Conservation (phyloP, 257 asterid species). For the Ilex aquifolium region DNA sequence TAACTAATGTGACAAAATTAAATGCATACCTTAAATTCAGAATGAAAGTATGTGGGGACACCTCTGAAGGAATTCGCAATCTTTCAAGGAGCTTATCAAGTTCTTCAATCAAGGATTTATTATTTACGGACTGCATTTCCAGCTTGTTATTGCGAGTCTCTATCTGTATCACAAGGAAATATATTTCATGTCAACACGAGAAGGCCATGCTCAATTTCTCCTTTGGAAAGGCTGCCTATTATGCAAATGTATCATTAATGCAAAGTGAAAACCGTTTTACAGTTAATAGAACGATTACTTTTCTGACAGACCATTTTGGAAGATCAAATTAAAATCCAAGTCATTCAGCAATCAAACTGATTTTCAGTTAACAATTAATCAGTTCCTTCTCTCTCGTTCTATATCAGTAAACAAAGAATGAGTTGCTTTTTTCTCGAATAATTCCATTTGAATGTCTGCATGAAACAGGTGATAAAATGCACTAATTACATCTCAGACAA, state of each 20-base stretch:
- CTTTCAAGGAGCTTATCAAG: conserved; percentile 88
- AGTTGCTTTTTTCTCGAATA: neutral
- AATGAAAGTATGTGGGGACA: conserved; percentile 17
- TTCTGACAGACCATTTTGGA: neutral
- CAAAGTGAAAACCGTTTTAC: neutral
- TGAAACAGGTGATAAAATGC: conserved; percentile 2
- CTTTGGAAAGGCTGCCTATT: no score
- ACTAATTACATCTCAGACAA: neutral
- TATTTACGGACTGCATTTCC: conserved; percentile 95
- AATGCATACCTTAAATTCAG: neutral
- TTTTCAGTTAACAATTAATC: neutral
- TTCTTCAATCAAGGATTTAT: conserved; percentile 81
- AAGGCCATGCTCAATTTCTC: neutral
- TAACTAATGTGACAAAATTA: conserved; percentile 1
- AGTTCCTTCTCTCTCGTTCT: neutral
- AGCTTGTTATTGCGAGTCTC: conserved; percentile 92
- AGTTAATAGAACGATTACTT: neutral
- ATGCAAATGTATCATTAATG: no score
- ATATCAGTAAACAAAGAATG: neutral
- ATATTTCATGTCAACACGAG: neutral
- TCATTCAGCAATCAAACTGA: neutral
- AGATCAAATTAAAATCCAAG: neutral
- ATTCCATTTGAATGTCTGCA: conserved; percentile 9
- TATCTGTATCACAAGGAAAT: conserved; percentile 46
- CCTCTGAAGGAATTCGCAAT: conserved; percentile 83